Conservation (phyloP, 2,329 filamentous ascomycete species). For the Penicillium corylophilum region DNA sequence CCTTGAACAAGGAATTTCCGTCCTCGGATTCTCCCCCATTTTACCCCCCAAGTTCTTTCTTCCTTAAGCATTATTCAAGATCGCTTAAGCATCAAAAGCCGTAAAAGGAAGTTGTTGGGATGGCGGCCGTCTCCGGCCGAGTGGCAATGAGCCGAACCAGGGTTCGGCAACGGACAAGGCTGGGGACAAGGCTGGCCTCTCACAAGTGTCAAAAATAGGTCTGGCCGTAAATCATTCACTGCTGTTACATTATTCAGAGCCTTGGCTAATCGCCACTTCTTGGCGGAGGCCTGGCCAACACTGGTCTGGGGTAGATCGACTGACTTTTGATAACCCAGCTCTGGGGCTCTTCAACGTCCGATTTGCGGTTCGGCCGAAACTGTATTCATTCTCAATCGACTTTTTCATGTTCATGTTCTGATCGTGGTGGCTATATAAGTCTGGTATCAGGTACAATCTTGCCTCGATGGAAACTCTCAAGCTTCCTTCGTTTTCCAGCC, state of each 20-base stretch:
- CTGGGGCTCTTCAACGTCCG: background rate
- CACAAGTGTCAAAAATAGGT: background rate
- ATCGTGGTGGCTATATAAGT: background rate
- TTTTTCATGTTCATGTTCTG: background rate
- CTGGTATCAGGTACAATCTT: background rate
- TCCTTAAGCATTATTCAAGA: background rate
- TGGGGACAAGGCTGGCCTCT: background rate
- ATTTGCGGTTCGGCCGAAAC: constrained; percentile 5
- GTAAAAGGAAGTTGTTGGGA: background rate
- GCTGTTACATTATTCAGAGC: background rate
- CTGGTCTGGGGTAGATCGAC: constrained; percentile 9
- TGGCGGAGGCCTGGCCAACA: background rate
- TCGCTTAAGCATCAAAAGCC: background rate
- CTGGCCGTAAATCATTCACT: background rate
- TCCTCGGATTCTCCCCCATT: background rate
- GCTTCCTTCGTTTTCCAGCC: too few species aligned
- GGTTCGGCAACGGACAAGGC: constrained; percentile 1
- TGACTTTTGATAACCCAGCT: background rate
- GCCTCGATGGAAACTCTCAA: background rate
- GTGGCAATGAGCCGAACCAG: constrained; percentile 9
- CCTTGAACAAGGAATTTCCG: background rate
- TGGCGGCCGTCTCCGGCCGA: constrained; percentile 8
- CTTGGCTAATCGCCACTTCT: constrained; percentile 5
- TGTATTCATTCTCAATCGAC: background rate
- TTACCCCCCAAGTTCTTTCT: too few species aligned